Evolutionary conservation across 129 eudicot genomes (phyloP).

Genomic region (Oenanthe sinensis): DNA sequence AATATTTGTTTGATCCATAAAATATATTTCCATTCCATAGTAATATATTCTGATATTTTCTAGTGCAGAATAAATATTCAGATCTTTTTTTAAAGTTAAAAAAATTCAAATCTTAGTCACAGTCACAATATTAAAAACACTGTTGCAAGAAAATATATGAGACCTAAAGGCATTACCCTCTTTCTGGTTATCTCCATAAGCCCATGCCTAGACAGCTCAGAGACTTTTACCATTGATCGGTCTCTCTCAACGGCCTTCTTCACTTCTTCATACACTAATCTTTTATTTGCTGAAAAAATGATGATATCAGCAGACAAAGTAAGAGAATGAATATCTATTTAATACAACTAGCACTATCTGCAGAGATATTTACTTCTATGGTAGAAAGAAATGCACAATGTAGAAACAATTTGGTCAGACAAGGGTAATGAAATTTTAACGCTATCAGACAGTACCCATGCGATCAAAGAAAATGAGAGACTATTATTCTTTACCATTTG

Average conservation of each 20-base stretch:
- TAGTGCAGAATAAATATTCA: too few relatives aligned
- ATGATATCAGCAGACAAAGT: conserved; percentile 8
- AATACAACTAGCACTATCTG: neutral
- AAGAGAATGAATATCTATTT: neutral
- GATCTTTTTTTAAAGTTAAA: too few relatives aligned
- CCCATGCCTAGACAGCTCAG: conserved; percentile 83
- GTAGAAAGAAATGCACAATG: neutral
- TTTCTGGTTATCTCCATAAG: conserved; percentile 95
- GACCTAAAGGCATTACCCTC: conserved; percentile 46
- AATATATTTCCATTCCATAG: neutral
- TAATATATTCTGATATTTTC: conserved; percentile 4
- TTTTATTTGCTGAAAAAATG: conserved; percentile 59
- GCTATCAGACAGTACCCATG: neutral
- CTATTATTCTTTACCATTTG: neutral
- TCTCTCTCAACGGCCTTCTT: conserved; percentile 86
- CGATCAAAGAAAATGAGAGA: neutral
- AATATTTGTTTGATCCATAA: neutral
- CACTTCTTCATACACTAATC: conserved; percentile 79
- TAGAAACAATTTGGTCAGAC: neutral
- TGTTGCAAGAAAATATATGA: neutral
- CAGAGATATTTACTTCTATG: neutral
- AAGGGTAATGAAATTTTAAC: neutral
- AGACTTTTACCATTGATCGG: conserved; percentile 76
- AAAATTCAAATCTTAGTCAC: neutral
- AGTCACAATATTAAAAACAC: neutral